Conservation (phyloP, 306 rosid genomes). For the Ammopiptanthus mongolicus region DNA sequence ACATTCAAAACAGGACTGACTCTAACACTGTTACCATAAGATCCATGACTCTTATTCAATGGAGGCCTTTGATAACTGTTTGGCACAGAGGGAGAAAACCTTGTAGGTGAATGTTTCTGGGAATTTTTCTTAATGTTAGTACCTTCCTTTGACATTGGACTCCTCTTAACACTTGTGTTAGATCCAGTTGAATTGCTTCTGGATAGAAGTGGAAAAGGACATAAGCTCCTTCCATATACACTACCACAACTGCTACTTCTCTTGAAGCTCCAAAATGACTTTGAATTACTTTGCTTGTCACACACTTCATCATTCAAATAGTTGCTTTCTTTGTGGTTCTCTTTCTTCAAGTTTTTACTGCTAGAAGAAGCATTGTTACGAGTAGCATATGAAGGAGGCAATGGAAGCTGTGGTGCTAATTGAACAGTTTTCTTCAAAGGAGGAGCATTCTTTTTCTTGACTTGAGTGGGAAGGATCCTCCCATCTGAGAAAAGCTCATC, state of each 20-base stretch:
- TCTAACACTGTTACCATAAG: constrained; percentile 40
- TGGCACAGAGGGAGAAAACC: constrained; percentile 19
- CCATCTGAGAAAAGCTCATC: constrained; percentile 87
- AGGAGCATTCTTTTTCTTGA: constrained; percentile 47
- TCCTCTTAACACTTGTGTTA: constrained; percentile 37
- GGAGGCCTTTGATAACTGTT: constrained; percentile 60
- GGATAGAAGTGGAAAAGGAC: constrained; percentile 76
- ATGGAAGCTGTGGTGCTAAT: constrained; percentile 18
- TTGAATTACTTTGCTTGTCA: constrained; percentile 44
- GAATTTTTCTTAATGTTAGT: constrained; percentile 34
- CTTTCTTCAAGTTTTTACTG: constrained; percentile 23
- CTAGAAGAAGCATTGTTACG: background rate
- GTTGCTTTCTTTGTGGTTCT: constrained; percentile 26
- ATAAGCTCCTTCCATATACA: constrained; percentile 67
- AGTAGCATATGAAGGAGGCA: constrained; percentile 22
- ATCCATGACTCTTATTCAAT: constrained; percentile 56
- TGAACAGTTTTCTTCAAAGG: constrained; percentile 23
- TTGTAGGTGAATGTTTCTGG: constrained; percentile 31
- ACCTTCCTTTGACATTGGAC: constrained; percentile 41
- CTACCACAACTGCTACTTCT: constrained; percentile 83
- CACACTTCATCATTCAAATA: constrained; percentile 30
- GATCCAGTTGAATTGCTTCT: constrained; percentile 89
- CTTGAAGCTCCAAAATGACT: constrained; percentile 82
- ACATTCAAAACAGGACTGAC: constrained; percentile 67
- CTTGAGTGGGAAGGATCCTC: constrained; percentile 58